Evolutionary conservation across 768 basidiomycete genomes (phyloP), one percentile per base, ranked within the genome.

Genomic region (Paxillus ammoniavirescens): DNA sequence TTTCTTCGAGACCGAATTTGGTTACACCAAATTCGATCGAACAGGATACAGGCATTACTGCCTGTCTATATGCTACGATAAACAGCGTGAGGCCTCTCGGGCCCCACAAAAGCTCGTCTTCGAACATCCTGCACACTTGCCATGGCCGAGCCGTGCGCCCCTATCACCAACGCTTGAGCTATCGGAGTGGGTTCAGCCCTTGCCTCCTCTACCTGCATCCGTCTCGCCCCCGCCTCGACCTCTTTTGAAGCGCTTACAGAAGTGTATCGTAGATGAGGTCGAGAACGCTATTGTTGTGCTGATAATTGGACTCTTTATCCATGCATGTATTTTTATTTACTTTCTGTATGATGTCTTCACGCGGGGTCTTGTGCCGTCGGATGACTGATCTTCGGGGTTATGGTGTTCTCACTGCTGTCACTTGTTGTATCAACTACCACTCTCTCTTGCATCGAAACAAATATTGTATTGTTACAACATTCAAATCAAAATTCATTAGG

Each of bases 1-100:
- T 6, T 67, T 70, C 30, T 64, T 70, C 46, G 60, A 69, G 56
- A 65, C 56, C 14, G 67, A 69, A 48, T 63, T 54, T 28, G 67
- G 69, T 44, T 45, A 57, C 37, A 57, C 67, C 54, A 54, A 30
- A 30, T 65, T 71, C 38, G 65, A 71, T 57, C 60, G 47, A 5
- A 30, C 52, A 41, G 63, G 61, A 37, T 71, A 69, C 57, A 57
- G 60, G 2, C 52, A 46, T 40, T 54, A 65, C 53, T 71, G 69
- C 52, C 54, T 67, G 14, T 53, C 60, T 23, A 61, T 15, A 35
- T 65, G 65, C 54, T 33, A 65, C 17, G 69, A 71, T 56, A 69
- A 56, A 55, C 62, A 68, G 47, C 62, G 62, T 2, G 52, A 65
- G 49, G 64, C 61, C 41, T 50, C 50, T 0, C 55, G 47, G 52